These are phyloP conservation scores for Chaetomium strumarium DNA, from an alignment of 2,329 filamentous ascomycete species.

Conservation along the genomic window DNA sequence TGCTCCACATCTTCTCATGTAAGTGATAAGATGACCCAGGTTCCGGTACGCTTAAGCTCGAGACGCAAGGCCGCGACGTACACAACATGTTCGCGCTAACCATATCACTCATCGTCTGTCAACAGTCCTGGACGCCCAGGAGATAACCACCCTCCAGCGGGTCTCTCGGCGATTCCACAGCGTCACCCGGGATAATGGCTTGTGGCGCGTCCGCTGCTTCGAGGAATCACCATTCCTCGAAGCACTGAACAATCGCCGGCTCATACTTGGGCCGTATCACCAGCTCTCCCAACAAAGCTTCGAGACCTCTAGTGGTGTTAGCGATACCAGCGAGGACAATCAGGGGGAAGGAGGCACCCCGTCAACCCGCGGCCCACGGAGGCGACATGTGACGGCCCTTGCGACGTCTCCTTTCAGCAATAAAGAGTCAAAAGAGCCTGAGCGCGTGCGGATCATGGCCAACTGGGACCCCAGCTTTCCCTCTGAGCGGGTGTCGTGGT, in stretches of 20 bases:
- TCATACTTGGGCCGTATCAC: conserved; percentile 33
- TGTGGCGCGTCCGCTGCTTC: conserved; percentile 76
- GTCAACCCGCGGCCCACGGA: conserved; percentile 14
- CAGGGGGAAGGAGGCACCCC: neutral
- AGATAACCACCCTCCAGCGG: conserved; percentile 63
- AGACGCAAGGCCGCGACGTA: neutral
- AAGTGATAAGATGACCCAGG: conserved; percentile 28
- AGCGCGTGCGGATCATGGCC: conserved; percentile 55
- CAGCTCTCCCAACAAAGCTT: neutral
- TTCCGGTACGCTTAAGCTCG: too few relatives aligned
- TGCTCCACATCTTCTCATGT: conserved; percentile 59
- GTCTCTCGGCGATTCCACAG: conserved; percentile 60
- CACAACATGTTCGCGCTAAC: neutral
- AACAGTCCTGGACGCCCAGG: conserved; percentile 55
- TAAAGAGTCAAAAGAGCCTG: conserved; percentile 28
- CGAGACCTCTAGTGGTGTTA: neutral
- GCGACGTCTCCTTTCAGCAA: neutral
- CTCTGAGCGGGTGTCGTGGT: conserved; percentile 71
- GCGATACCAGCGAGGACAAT: neutral
- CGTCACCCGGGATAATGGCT: conserved; percentile 64
- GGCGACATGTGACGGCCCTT: neutral
- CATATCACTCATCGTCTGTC: neutral
- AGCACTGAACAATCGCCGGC: conserved; percentile 49
- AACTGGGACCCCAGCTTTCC: conserved; percentile 81
- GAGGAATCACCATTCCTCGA: conserved; percentile 61